phyloP scores from a whole-genome alignment of 129 eudicot species.

The carrot (Daucus carota) region DNA sequence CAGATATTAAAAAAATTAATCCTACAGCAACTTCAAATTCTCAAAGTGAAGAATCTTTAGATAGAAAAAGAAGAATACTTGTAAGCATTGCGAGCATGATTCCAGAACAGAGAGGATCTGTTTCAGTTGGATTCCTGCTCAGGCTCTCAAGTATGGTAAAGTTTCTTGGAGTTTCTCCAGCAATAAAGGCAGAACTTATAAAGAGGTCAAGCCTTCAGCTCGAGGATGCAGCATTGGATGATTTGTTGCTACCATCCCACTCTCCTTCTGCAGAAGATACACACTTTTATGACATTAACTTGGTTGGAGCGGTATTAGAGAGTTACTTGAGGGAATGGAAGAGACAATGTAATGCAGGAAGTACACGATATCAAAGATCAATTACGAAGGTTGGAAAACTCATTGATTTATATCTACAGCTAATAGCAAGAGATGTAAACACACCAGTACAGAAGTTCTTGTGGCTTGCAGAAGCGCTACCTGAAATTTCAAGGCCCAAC shows the following conservation, averaged over 20 bases:
- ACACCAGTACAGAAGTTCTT: slow-evolving; percentile 45
- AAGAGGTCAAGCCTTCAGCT: slow-evolving; percentile 53
- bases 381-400: slow-evolving; percentile 48
- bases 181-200: slow-evolving; percentile 41
- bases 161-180: slow-evolving; percentile 41
- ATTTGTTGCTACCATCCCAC: slow-evolving; percentile 40
- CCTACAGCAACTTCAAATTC: slow-evolving; percentile 32
- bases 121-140: slow-evolving; percentile 60
- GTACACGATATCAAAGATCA: slow-evolving; percentile 16
- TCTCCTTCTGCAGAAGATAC: slow-evolving; percentile 17
- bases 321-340: slow-evolving; percentile 52
- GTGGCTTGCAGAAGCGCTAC: slow-evolving; percentile 58
- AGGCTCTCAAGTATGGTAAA: slow-evolving; percentile 45
- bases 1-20: slow-evolving; percentile 23
- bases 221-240: slow-evolving; percentile 50
- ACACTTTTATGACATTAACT: slow-evolving; percentile 40
- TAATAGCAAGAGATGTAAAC: slow-evolving; percentile 43
- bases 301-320: slow-evolving; percentile 48
- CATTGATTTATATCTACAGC: slow-evolving; percentile 56
- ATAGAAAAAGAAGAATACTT: slow-evolving; percentile 32
- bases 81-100: slow-evolving; percentile 56
- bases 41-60: slow-evolving; percentile 28
- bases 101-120: slow-evolving; percentile 63
- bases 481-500: slow-evolving; percentile 49
- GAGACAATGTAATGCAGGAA: slow-evolving; percentile 30